Conservation (phyloP, 2,329 filamentous ascomycete genomes). For the Tolypocladium endophyticum region DNA sequence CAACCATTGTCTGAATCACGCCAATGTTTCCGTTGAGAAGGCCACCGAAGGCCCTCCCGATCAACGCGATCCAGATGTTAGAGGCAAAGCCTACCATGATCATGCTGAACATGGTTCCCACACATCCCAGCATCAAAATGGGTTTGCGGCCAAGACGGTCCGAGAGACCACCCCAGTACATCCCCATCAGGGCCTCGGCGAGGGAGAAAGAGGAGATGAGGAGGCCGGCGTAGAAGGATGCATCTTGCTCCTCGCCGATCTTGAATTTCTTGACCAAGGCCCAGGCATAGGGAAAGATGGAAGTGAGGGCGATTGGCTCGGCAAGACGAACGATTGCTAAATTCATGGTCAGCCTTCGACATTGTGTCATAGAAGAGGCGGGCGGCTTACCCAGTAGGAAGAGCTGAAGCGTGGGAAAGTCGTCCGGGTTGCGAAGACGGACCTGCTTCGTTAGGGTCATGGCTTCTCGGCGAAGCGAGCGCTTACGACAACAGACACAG, state of each 20-base stretch:
- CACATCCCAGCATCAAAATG: constrained; percentile 68
- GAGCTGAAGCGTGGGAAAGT: constrained; percentile 73
- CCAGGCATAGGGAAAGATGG: constrained; percentile 89
- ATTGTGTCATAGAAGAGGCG: neutral
- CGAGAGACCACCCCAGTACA: constrained; percentile 79
- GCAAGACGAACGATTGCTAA: constrained; percentile 83
- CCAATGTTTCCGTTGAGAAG: constrained; percentile 86
- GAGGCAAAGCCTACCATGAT: constrained; percentile 71
- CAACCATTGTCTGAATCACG: constrained; percentile 87
- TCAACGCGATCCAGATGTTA: constrained; percentile 75
- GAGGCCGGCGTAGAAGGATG: constrained; percentile 78
- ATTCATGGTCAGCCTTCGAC: constrained; percentile 7
- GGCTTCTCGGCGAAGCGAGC: constrained; percentile 26
- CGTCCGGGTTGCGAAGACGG: constrained; percentile 51
- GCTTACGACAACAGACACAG: constrained; percentile 34
- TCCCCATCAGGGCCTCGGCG: constrained; percentile 71
- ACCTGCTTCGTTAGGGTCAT: constrained; percentile 43
- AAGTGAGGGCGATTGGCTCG: constrained; percentile 86
- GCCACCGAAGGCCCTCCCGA: constrained; percentile 67
- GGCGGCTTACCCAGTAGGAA: constrained; percentile 64
- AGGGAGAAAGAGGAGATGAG: constrained; percentile 80
- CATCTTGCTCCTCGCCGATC: constrained; percentile 61
- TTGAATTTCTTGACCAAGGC: constrained; percentile 68
- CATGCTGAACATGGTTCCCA: constrained; percentile 75
- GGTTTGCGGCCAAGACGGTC: constrained; percentile 80